phyloP scores from a whole-genome alignment of 345 rosid genomes.

The Cardamine resedifolia region DNA sequence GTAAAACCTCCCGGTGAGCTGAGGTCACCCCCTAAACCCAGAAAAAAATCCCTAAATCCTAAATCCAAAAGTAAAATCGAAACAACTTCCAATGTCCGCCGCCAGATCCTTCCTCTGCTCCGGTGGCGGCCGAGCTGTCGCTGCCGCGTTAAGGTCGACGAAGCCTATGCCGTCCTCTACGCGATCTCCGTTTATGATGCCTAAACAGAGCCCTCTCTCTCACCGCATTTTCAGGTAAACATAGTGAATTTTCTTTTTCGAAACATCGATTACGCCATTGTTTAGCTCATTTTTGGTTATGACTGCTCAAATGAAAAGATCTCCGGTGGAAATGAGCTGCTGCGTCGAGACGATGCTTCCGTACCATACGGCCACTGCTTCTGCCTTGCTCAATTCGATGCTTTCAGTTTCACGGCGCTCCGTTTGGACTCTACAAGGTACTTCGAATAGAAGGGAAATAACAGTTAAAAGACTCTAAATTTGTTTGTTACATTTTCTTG shows the following conservation, averaged over 20 bases:
- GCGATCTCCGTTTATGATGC: conserved; percentile 45
- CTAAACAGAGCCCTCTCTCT: conserved; percentile 53
- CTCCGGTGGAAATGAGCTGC: conserved; percentile 75
- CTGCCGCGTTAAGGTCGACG: conserved; percentile 35
- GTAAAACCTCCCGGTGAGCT: neutral
- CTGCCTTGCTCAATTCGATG: conserved; percentile 85
- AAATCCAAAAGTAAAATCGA: neutral
- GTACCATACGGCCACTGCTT: conserved; percentile 82
- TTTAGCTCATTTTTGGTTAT: neutral
- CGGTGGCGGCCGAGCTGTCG: conserved; percentile 41
- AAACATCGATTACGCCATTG: neutral
- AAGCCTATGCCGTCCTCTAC: conserved; percentile 41
- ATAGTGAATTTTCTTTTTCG: neutral
- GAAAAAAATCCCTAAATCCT: neutral
- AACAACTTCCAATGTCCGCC: conserved; percentile 52
- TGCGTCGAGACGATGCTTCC: conserved; percentile 80
- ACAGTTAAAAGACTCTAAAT: neutral
- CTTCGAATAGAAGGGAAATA: neutral
- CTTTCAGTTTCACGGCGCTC: conserved; percentile 61
- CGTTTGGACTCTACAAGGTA: conserved; percentile 73
- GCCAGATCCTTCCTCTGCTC: conserved; percentile 69
- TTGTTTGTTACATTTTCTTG: neutral
- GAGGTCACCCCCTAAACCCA: neutral
- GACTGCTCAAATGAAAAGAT: conserved; percentile 36
- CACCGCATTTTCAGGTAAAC: conserved; percentile 64